phyloP scores from a whole-genome alignment of 192 early-diverging fungal species.

The Geranomyces variabilis region DNA sequence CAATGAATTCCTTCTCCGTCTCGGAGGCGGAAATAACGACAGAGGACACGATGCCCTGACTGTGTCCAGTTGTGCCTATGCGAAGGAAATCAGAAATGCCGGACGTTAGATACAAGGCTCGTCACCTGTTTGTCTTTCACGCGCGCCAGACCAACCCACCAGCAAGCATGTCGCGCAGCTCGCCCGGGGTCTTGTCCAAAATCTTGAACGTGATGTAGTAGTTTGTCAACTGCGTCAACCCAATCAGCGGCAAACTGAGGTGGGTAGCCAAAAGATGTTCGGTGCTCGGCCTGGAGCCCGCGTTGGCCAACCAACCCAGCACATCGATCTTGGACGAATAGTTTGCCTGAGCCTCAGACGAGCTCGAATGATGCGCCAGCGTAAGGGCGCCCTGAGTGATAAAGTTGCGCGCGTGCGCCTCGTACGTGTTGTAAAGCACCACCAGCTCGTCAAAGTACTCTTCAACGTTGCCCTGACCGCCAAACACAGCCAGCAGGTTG shows the following conservation, averaged over 20 bases:
- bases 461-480: slow-evolving; percentile 93
- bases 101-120: slow-evolving; percentile 11
- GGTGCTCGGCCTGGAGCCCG: slow-evolving; percentile 76
- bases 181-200: slow-evolving; percentile 53
- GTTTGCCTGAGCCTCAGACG: slow-evolving; percentile 35
- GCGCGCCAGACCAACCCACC: slow-evolving; percentile 49
- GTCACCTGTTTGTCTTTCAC: no score
- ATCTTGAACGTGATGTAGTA: slow-evolving; percentile 83
- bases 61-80: slow-evolving; percentile 80
- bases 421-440: slow-evolving; percentile 78
- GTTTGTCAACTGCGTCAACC: slow-evolving; percentile 85
- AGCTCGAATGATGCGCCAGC: slow-evolving; percentile 65
- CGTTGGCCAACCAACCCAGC: slow-evolving; percentile 79
- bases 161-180: slow-evolving; percentile 45
- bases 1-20: slow-evolving; percentile 77
- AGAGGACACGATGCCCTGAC: slow-evolving; percentile 87
- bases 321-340: slow-evolving; percentile 68
- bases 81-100: background rate
- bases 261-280: slow-evolving; percentile 78
- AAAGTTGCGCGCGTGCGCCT: slow-evolving; percentile 73
- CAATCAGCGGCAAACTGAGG: slow-evolving; percentile 85
- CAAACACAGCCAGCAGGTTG: slow-evolving; percentile 85
- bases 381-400: slow-evolving; percentile 61
- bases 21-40: slow-evolving; percentile 78
- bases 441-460: slow-evolving; percentile 94